A percentile compares a stretch with the other conserved stretches of the same genome.
Conservation (phyloP, 2,329 filamentous ascomycete genomes). For the Capronia americana region DNA sequence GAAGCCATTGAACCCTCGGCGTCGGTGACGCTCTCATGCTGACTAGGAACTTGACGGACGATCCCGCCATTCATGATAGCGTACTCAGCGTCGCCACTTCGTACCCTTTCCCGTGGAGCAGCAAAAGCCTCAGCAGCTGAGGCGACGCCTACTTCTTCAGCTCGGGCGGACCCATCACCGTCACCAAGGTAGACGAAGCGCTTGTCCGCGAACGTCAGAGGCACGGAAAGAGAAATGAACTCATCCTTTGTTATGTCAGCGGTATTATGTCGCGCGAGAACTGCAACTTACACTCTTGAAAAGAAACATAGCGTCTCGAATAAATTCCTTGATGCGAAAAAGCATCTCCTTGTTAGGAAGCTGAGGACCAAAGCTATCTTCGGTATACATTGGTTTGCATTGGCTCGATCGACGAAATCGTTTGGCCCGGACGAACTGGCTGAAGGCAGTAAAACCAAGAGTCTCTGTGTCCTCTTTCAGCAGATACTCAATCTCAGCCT, state of each 20-base stretch:
- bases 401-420: conserved; percentile 53
- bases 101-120: too few relatives aligned
- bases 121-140: neutral
- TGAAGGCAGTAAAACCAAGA: conserved; percentile 68
- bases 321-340: conserved; percentile 67
- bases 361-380: conserved; percentile 24
- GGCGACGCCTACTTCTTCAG: neutral
- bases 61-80: conserved; percentile 37
- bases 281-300: conserved; percentile 55
- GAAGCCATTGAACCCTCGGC: conserved; percentile 44
- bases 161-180: neutral
- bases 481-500: conserved; percentile 65
- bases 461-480: conserved; percentile 72
- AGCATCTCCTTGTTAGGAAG: conserved; percentile 67
- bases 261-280: conserved; percentile 6
- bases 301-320: conserved; percentile 66
- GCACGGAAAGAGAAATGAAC: conserved; percentile 22
- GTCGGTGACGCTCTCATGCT: conserved; percentile 31
- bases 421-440: conserved; percentile 49
- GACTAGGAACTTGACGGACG: conserved; percentile 6
- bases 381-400: conserved; percentile 51
- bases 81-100: conserved; percentile 36
- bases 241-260: conserved; percentile 32
- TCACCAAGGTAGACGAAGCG: conserved; percentile 28
- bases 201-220: conserved; percentile 28